phyloP scores from a whole-genome alignment of 495 filamentous ascomycete species.

The Hypomontagnella monticulosa region DNA sequence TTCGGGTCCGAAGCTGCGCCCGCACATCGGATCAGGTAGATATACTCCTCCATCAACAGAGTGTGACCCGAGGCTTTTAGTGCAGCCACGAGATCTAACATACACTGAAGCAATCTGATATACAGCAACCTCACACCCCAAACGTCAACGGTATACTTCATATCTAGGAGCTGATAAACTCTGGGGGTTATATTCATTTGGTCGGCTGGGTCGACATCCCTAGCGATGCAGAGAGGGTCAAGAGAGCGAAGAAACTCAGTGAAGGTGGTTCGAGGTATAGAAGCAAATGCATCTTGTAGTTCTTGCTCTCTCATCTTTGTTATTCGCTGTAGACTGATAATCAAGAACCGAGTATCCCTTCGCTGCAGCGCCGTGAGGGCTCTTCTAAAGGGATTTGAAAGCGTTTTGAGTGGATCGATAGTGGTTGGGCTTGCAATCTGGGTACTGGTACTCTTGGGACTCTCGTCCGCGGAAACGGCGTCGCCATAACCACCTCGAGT shows the following conservation, averaged over 20 bases:
- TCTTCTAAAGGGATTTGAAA: constrained; percentile 20
- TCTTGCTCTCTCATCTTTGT: constrained; percentile 15
- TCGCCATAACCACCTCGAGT: not conserved
- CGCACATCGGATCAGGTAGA: constrained; percentile 46
- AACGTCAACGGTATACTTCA: constrained; percentile 42
- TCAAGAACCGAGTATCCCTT: constrained; percentile 33
- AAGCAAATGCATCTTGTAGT: constrained; percentile 18
- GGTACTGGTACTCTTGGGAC: not conserved
- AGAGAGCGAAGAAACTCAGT: constrained; percentile 51
- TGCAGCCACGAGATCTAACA: constrained; percentile 33
- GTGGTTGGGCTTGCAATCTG: not conserved
- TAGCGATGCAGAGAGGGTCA: constrained; percentile 44
- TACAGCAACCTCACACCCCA: constrained; percentile 48
- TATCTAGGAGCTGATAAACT: constrained; percentile 38
- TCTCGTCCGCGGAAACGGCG: not conserved
- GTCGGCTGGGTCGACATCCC: constrained; percentile 39
- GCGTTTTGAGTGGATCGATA: not conserved
- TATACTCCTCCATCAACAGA: constrained; percentile 45
- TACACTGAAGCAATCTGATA: constrained; percentile 28
- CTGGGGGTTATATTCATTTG: constrained; percentile 35
- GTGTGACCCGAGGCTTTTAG: constrained; percentile 36
- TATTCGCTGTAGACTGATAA: constrained; percentile 28
- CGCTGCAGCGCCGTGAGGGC: constrained; percentile 31
- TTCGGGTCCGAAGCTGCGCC: constrained; percentile 45
- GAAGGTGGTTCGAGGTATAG: constrained; percentile 47